Conservation (phyloP, 306 rosid species). For the Pterocarpus santalinus region DNA sequence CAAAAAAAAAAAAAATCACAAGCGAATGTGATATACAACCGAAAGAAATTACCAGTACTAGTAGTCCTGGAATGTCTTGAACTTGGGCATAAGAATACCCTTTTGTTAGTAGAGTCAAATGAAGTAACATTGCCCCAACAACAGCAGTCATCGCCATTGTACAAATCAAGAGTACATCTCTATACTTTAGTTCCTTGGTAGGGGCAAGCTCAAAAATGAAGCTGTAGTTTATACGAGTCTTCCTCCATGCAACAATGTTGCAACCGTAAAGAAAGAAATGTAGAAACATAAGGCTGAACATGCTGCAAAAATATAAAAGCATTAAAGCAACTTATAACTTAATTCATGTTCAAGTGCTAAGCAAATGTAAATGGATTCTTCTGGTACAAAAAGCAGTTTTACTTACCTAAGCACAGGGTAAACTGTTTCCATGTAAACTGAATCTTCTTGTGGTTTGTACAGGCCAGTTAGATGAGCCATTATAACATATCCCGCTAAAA, state of each 20-base stretch:
- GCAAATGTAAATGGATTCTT: conserved; percentile 12
- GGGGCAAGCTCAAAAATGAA: conserved; percentile 85
- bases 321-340: not conserved
- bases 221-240: conserved; percentile 85
- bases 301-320: conserved; percentile 62
- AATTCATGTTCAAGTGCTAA: conserved; percentile 19
- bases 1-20: not conserved
- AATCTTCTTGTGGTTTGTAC: conserved; percentile 62
- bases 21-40: not conserved
- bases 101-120: conserved; percentile 73
- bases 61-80: conserved; percentile 84
- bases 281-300: conserved; percentile 93
- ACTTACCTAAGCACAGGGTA: conserved; percentile 91
- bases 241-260: conserved; percentile 90
- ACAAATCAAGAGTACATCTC: conserved; percentile 87
- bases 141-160: conserved; percentile 78
- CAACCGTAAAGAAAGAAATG: conserved; percentile 96
- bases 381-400: not conserved
- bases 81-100: conserved; percentile 80
- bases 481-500: conserved; percentile 80
- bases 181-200: conserved; percentile 83
- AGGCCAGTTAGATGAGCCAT: conserved; percentile 89
- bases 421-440: conserved; percentile 92
- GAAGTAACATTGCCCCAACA: conserved; percentile 84
- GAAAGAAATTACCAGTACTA: conserved; percentile 70